phyloP scores from a whole-genome alignment of 73 alveolate species.

The Paramecium octaurelia region DNA sequence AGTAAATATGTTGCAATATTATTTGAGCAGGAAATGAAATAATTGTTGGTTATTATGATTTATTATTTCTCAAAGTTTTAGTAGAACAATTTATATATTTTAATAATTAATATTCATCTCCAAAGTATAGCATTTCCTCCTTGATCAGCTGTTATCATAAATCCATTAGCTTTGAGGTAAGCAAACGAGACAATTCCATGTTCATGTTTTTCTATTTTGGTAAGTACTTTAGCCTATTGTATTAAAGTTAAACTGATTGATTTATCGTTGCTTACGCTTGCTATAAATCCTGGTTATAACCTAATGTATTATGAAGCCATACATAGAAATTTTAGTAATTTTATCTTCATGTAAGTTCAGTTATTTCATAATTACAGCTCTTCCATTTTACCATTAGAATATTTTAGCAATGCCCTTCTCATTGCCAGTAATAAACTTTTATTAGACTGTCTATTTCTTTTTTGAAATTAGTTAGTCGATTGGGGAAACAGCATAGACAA shows the following conservation, averaged over 20 bases:
- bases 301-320: background rate
- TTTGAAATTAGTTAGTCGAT: background rate
- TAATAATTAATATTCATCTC: background rate
- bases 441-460: background rate
- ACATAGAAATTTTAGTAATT: conserved; percentile 45
- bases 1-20: no score
- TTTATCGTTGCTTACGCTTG: conserved; percentile 28
- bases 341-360: conserved; percentile 23
- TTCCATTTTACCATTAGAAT: conserved; percentile 49
- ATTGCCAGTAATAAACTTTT: conserved; percentile 32
- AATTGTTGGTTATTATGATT: background rate
- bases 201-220: background rate
- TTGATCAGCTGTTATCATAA: conserved; percentile 17
- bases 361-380: conserved; percentile 35
- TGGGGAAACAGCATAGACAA: conserved; percentile 28
- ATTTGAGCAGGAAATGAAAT: no score
- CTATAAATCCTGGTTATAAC: conserved; percentile 44
- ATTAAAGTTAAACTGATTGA: background rate
- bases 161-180: conserved; percentile 5
- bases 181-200: conserved; percentile 33
- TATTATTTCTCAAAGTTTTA: background rate
- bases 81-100: background rate
- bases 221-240: conserved; percentile 2
- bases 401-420: conserved; percentile 43
- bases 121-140: conserved; percentile 16